Evolutionary conservation across 192 early-diverging fungal species (phyloP), one percentile per base, ranked within the genome.

Genomic region (Martensiomyces pterosporus): DNA sequence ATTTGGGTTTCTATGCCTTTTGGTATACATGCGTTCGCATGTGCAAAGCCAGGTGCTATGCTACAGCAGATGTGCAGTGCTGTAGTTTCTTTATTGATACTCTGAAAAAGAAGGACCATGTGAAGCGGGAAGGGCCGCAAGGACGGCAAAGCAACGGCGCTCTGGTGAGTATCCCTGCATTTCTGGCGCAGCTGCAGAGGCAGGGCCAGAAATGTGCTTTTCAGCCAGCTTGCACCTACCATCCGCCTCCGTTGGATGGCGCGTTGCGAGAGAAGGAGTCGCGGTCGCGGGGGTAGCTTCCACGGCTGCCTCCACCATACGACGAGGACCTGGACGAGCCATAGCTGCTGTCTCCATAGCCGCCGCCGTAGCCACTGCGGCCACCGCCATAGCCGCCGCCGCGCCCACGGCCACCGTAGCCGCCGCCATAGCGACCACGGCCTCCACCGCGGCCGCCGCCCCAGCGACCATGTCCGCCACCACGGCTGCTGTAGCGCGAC

Each of bases 401-500:
- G 24, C 42, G 36, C 9, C 65, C 56, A 2, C 43, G 39, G 29
- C 46, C 12, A n/a, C 60, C 53, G 10, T 55, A 43, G 25, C 40
- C 18, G 13, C 57, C 29, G 35, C 65, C 53, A 27, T 73, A 55
- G 25, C 80, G 68, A 32, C 67, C 51, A 16, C 70, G 64, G n/a
- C 68, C 68, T 14, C 79, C 47, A 29, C 67, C 62, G 45, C 71
- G 60, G 15, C 76, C 53, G 27, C 49, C 45, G 42, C 76, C 65
- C 43, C 79, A 70, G 44, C 82, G 76, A 16, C 79, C 73, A 41
- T 70, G 59, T 15, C 72, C 57, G 21, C 80, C 65, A 25, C 65
- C 60, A n/a, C 79, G 70, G 52, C 67, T 54, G 70, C 77, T 75
- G 49, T 80, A 76, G 50, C 75, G 69, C 36, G 74, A 54, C 80